Evolutionary conservation across 2,329 filamentous ascomycete genomes (phyloP).

Genomic region (Emericellopsis atlantica): DNA sequence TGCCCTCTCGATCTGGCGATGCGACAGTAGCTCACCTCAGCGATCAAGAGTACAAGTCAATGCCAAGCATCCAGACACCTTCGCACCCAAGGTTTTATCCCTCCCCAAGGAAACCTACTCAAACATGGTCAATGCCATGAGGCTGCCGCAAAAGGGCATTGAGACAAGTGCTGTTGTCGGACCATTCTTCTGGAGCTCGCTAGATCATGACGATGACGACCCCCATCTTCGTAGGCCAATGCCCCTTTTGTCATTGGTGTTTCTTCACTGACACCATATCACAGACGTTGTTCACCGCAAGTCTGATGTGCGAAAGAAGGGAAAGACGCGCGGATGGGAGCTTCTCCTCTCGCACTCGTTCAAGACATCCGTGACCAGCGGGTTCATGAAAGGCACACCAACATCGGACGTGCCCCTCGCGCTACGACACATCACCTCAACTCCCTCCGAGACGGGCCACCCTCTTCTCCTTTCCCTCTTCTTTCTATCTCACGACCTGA

Average conservation of each 20-base stretch:
- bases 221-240: conserved; percentile 39
- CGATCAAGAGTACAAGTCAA: conserved; percentile 38
- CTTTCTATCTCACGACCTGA: conserved; percentile 45
- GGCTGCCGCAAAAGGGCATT: conserved; percentile 42
- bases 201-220: conserved; percentile 42
- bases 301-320: conserved; percentile 54
- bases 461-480: conserved; percentile 47
- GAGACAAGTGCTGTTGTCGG: conserved; percentile 47
- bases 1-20: no score
- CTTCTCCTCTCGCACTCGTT: conserved; percentile 48
- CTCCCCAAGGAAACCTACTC: conserved; percentile 35
- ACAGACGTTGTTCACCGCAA: conserved; percentile 51
- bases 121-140: conserved; percentile 40
- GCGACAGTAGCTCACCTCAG: background rate
- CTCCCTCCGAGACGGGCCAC: conserved; percentile 37
- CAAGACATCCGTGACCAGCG: conserved; percentile 40
- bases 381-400: conserved; percentile 48
- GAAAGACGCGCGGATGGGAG: conserved; percentile 51
- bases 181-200: conserved; percentile 49
- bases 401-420: conserved; percentile 38
- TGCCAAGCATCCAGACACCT: conserved; percentile 44
- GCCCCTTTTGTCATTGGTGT: background rate
- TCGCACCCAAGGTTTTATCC: conserved; percentile 40
- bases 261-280: background rate
- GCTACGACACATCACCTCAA: conserved; percentile 36